Percentiles rank a stretch among this genome's conserved stretches.
These are phyloP conservation scores for Mortierella sp. DNA, from an alignment of 371 early-diverging fungal genomes.

Conservation along the genomic window DNA sequence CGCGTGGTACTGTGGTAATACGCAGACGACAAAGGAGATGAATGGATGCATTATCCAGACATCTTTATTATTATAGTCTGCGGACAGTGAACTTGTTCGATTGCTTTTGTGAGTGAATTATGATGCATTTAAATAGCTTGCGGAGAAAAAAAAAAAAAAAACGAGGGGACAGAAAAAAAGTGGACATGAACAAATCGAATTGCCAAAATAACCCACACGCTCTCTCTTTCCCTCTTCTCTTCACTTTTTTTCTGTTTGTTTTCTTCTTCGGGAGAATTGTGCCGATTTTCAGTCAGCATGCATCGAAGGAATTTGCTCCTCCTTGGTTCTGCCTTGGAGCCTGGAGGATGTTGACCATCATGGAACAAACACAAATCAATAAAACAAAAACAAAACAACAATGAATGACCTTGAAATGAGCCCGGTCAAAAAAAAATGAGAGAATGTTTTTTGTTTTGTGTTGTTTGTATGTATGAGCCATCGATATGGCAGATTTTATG, in stretches of 20 bases:
- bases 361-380: neutral
- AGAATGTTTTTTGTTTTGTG: too few species aligned
- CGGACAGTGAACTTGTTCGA: slow-evolving; percentile 4
- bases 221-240: neutral
- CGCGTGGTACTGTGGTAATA: neutral
- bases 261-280: neutral
- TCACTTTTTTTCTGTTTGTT: neutral
- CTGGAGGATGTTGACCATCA: neutral
- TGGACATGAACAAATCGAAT: neutral
- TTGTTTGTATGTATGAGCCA: neutral
- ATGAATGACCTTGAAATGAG: neutral
- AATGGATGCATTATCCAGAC: too few species aligned
- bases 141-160: slow-evolving; percentile 4
- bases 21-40: neutral
- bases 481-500: neutral
- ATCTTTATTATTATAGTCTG: neutral
- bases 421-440: neutral
- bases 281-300: slow-evolving; percentile 15
- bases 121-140: neutral
- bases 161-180: slow-evolving; percentile 1
- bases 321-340: neutral
- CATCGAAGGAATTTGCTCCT: slow-evolving; percentile 7
- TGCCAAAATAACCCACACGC: neutral
- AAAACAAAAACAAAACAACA: neutral
- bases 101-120: neutral